phyloP scores from a whole-genome alignment of 1,284 basidiomycete species.

The Apiotrichum veenhuisii region DNA sequence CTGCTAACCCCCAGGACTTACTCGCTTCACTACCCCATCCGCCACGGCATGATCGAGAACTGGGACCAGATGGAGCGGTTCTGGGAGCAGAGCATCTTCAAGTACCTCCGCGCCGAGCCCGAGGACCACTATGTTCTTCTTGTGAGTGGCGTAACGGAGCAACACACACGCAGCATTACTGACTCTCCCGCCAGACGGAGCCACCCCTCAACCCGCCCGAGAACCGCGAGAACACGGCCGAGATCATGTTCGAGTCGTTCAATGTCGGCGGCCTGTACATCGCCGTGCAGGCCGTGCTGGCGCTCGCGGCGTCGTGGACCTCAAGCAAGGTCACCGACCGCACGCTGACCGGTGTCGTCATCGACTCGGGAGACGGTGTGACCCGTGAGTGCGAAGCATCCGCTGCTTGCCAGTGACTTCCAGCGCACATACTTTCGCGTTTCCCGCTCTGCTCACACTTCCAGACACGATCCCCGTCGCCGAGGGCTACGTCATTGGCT shows the following conservation, averaged over 20 bases:
- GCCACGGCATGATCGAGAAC: constrained; percentile 98
- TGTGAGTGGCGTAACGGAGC: constrained; percentile 56
- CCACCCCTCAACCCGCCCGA: constrained; percentile 97
- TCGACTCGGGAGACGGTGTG: constrained; percentile 98
- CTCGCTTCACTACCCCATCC: constrained; percentile 92
- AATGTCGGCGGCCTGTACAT: constrained; percentile 91
- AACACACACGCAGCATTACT: too few species aligned
- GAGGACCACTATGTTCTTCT: constrained; percentile 98
- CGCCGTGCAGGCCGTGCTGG: constrained; percentile 98
- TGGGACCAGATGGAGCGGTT: constrained; percentile 99
- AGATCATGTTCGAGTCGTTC: constrained; percentile 99
- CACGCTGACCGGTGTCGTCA: constrained; percentile 94
- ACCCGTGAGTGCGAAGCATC: constrained; percentile 57
- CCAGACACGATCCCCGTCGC: constrained; percentile 55
- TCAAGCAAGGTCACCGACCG: constrained; percentile 88
- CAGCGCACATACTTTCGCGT: too few species aligned
- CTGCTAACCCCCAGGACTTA: constrained; percentile 61
- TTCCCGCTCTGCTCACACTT: background rate
- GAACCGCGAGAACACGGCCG: constrained; percentile 98
- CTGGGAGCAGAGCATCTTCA: constrained; percentile 99
- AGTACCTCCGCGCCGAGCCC: constrained; percentile 96
- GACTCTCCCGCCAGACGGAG: constrained; percentile 68
- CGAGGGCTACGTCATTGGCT: constrained; percentile 98
- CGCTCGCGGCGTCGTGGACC: constrained; percentile 96
- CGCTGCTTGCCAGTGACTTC: background rate